A percentile compares a stretch with the other conserved stretches of the same genome.
These are phyloP conservation scores for Capsicum chinense DNA, from an alignment of 257 asterid species.

Conservation along the genomic window DNA sequence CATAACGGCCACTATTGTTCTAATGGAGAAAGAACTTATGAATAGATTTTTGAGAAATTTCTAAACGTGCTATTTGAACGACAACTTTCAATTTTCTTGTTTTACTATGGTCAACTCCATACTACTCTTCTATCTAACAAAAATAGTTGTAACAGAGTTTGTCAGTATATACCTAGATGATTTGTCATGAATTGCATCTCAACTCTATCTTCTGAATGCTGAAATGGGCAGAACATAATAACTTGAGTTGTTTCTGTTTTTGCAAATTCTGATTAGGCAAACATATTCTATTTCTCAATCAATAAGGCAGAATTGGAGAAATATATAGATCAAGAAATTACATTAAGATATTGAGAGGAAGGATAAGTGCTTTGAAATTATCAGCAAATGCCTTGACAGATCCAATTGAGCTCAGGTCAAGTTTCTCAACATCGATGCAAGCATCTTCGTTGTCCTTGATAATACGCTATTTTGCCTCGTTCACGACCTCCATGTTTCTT, in stretches of 20 bases:
- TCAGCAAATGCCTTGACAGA: conserved; percentile 67
- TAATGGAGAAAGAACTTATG: neutral
- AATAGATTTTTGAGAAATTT: too few species aligned
- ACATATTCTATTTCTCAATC: neutral
- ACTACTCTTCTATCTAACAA: conserved; percentile 23
- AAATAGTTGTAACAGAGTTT: too few species aligned
- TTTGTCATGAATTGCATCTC: conserved; percentile 79
- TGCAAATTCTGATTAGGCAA: neutral
- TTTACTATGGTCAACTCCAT: too few species aligned
- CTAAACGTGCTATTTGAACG: too few species aligned
- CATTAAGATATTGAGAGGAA: conserved; percentile 85
- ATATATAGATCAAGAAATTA: too few species aligned
- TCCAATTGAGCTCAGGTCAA: conserved; percentile 69
- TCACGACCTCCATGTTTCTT: conserved; percentile 75
- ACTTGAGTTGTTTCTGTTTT: conserved; percentile 93
- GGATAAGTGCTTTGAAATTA: conserved; percentile 58
- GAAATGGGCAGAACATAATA: conserved; percentile 78
- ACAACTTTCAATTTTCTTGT: too few species aligned
- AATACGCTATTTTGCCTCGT: conserved; percentile 63
- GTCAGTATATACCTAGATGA: too few species aligned
- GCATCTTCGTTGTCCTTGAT: conserved; percentile 53
- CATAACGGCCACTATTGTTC: too few species aligned
- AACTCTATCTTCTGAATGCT: conserved; percentile 79
- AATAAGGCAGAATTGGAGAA: too few species aligned
- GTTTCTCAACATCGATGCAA: conserved; percentile 62